These are phyloP conservation scores for Aspergillus nomiae DNA, from an alignment of 2,329 filamentous ascomycete species.

Conservation along the genomic window DNA sequence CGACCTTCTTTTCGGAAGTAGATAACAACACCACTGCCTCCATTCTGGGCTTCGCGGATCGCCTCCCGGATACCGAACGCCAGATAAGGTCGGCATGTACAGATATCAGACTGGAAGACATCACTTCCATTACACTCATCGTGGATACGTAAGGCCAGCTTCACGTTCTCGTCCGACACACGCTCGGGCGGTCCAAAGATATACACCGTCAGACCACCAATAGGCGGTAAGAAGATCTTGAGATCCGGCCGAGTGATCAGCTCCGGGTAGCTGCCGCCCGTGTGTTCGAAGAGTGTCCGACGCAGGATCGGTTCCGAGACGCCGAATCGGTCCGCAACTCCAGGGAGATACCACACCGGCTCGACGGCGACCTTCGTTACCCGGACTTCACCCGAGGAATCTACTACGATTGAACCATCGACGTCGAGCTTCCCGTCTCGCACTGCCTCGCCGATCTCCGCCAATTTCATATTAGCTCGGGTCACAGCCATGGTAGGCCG, in stretches of 20 bases:
- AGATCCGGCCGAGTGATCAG: slow-evolving; percentile 92
- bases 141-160: slow-evolving; percentile 81
- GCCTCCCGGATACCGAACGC: slow-evolving; percentile 98
- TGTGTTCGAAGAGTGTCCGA: slow-evolving; percentile 89
- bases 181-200: slow-evolving; percentile 94
- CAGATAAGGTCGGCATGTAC: slow-evolving; percentile 87
- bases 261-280: slow-evolving; percentile 93
- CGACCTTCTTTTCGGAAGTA: slow-evolving; percentile 98
- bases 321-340: slow-evolving; percentile 88
- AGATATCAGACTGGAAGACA: slow-evolving; percentile 97
- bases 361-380: slow-evolving; percentile 98
- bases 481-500: slow-evolving; percentile 90
- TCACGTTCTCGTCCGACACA: slow-evolving; percentile 82
- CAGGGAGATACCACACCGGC: slow-evolving; percentile 85
- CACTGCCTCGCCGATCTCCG: slow-evolving; percentile 89
- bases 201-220: slow-evolving; percentile 94
- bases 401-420: slow-evolving; percentile 90
- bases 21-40: slow-evolving; percentile 91
- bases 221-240: slow-evolving; percentile 93
- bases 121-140: slow-evolving; percentile 94
- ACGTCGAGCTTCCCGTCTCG: slow-evolving; percentile 71
- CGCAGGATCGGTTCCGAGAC: slow-evolving; percentile 87
- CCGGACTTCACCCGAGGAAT: slow-evolving; percentile 79
- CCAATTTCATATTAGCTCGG: slow-evolving; percentile 93
- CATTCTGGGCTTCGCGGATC: slow-evolving; percentile 93